phyloP scores from a whole-genome alignment of 2,329 filamentous ascomycete species.

The Ascochyta lentis region DNA sequence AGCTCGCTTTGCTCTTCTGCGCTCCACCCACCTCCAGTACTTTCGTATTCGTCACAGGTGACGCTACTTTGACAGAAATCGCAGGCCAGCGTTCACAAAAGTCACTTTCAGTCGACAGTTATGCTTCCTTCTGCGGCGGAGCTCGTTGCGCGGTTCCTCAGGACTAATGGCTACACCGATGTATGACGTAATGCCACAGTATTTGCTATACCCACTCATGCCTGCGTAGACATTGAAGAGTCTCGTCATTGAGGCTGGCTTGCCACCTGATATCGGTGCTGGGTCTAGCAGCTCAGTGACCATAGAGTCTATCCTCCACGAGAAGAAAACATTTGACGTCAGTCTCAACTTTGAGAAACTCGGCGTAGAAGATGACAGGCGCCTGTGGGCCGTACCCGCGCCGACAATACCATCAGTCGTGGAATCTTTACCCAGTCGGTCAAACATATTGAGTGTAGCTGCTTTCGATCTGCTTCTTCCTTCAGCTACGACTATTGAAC shows the following conservation, averaged over 20 bases:
- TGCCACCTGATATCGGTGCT: constrained; percentile 58
- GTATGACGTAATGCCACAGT: constrained; percentile 33
- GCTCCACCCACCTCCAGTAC: neutral
- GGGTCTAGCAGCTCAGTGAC: constrained; percentile 57
- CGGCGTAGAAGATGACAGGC: constrained; percentile 52
- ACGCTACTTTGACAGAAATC: neutral
- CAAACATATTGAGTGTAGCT: constrained; percentile 63
- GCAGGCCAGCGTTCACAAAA: neutral
- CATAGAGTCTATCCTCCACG: constrained; percentile 65
- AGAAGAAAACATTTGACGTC: constrained; percentile 65
- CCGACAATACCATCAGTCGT: constrained; percentile 54
- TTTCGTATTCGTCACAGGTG: neutral
- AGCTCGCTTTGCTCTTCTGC: constrained; percentile 11
- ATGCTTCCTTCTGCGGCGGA: constrained; percentile 51
- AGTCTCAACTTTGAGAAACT: constrained; percentile 63
- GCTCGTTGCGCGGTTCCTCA: constrained; percentile 52
- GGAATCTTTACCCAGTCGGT: constrained; percentile 52
- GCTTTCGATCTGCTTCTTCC: constrained; percentile 47
- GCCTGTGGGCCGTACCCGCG: constrained; percentile 56
- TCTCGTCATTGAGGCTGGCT: constrained; percentile 64
- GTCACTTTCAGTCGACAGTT: neutral
- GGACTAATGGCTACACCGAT: constrained; percentile 50
- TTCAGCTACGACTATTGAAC: constrained; percentile 17
- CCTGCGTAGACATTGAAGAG: constrained; percentile 59
- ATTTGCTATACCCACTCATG: constrained; percentile 14